Evolutionary conservation across 192 early-diverging fungal species (phyloP), one percentile per base, ranked within the genome.

Genomic region (Pilaira anomala): DNA sequence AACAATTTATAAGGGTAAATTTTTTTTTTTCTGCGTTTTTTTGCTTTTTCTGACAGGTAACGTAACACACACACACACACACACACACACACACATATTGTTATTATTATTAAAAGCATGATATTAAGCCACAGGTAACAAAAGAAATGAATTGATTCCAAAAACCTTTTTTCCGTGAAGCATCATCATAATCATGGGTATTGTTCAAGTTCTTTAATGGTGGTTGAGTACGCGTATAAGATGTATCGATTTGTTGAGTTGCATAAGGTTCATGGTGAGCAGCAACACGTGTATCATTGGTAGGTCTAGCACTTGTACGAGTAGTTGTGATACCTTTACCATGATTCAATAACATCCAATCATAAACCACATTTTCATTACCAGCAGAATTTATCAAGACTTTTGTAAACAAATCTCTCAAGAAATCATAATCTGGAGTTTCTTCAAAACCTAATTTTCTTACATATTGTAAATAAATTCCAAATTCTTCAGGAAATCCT

Each of bases 391-490:
- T 83, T 46, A 79, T 78, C 51, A 92, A 73, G 11, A 83, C 91
- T 60, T 90, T 88, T 68, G 88, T 89, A 58, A 98, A 90, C 55
- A 98, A 75, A 4, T 86, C 86, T 56, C 90, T 79, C 69, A 95
- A 73, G 62, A 92, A 95, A 70, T 95, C 90, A 74, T 98, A 98
- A 77, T 98, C 93, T 13, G 96, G 96, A 16, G 87, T 84, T 71
- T 98, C 93, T 62, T 98, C 96, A 70, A 98, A 98, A 25, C 87
- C 90, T 12, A 96, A 82, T 66, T 90, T 89, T 60, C 96, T 82
- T 40, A 90, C 95, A 70, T 96, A 96, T 50, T 83, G 81, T 33
- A 98, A 80, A 51, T 97, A 94, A 28, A 82, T 83, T 9, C 82
- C 85, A 85, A 96, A 96, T 75, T 98, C 94, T 51, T 89, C 87